Evolutionary conservation across 2,329 filamentous ascomycete genomes (phyloP).

Genomic region (Elsinoe perseae): DNA sequence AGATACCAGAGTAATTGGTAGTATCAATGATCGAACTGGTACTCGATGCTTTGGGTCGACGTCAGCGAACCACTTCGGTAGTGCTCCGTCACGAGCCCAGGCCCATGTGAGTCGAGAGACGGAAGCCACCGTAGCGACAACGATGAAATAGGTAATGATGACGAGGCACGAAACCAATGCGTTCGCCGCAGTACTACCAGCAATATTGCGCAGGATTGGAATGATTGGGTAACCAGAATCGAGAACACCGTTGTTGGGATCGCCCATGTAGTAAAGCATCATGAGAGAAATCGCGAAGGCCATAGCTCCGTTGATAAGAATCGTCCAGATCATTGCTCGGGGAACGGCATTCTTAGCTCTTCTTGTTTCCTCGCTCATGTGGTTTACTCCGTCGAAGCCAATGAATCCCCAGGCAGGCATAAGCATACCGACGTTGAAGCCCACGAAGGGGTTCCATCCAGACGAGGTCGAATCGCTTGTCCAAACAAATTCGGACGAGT

Average conservation of each 20-base stretch:
- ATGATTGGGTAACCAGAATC: slow-evolving; percentile 22
- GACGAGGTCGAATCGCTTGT: slow-evolving; percentile 18
- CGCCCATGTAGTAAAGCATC: slow-evolving; percentile 21
- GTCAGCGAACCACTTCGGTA: slow-evolving; percentile 23
- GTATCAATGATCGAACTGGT: slow-evolving; percentile 22
- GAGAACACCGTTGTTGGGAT: slow-evolving; percentile 19
- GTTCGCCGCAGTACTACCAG: slow-evolving; percentile 21
- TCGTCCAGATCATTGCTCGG: slow-evolving; percentile 23
- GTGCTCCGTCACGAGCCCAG: slow-evolving; percentile 24
- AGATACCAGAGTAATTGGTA: slow-evolving; percentile 22
- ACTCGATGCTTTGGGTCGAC: slow-evolving; percentile 21
- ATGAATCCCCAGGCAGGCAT: slow-evolving; percentile 23
- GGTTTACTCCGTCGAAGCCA: slow-evolving; percentile 16
- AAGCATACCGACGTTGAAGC: slow-evolving; percentile 21
- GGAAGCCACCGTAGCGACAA: slow-evolving; percentile 20
- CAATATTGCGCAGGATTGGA: slow-evolving; percentile 21
- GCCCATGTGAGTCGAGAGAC: slow-evolving; percentile 24
- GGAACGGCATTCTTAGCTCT: slow-evolving; percentile 22
- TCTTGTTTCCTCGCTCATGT: slow-evolving; percentile 22
- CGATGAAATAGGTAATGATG: slow-evolving; percentile 21
- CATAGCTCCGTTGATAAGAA: slow-evolving; percentile 21
- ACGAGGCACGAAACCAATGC: slow-evolving; percentile 21
- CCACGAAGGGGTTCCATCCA: slow-evolving; percentile 23
- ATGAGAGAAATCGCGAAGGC: slow-evolving; percentile 22
- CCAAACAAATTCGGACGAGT: slow-evolving; percentile 22